phyloP scores from a whole-genome alignment of 305 asterid species.

The Fraxinus xanthoxyloides region DNA sequence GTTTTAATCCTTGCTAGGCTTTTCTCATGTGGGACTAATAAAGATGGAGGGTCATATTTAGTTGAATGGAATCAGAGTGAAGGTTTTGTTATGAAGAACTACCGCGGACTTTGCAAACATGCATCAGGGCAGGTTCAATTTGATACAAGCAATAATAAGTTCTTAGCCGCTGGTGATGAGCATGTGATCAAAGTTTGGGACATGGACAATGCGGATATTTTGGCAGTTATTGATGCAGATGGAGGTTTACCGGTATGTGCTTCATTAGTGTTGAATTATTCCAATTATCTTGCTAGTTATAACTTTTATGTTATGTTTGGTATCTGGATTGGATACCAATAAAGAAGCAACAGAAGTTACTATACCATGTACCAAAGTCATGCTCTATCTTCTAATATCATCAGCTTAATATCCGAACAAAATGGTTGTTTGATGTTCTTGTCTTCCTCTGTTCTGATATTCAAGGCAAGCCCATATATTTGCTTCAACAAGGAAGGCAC shows the following conservation, averaged over 20 bases:
- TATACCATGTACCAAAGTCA: neutral
- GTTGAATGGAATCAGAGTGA: conserved; percentile 72
- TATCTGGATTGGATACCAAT: neutral
- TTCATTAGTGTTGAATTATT: neutral
- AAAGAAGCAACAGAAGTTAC: neutral
- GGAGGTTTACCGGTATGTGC: conserved; percentile 60
- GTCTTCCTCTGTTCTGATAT: neutral
- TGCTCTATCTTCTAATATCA: neutral
- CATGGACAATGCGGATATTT: conserved; percentile 38
- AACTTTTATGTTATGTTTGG: neutral
- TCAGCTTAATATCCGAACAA: neutral
- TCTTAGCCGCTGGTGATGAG: conserved; percentile 68
- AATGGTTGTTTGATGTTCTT: neutral
- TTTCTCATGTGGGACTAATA: conserved; percentile 72
- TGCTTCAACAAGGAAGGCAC: conserved; percentile 56
- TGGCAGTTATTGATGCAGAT: conserved; percentile 48
- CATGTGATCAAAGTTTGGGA: conserved; percentile 70
- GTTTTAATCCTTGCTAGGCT: conserved; percentile 38
- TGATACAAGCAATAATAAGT: conserved; percentile 39
- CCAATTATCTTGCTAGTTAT: conserved; percentile 1
- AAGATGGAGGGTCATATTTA: conserved; percentile 53
- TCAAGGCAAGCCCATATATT: conserved; percentile 55
- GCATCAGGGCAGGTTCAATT: conserved; percentile 44
- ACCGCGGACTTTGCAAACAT: conserved; percentile 47
- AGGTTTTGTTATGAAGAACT: conserved; percentile 48